Evolutionary conservation across 768 basidiomycete genomes (phyloP), one percentile per base, ranked within the genome.

Genomic region (Lactarius evosmus): DNA sequence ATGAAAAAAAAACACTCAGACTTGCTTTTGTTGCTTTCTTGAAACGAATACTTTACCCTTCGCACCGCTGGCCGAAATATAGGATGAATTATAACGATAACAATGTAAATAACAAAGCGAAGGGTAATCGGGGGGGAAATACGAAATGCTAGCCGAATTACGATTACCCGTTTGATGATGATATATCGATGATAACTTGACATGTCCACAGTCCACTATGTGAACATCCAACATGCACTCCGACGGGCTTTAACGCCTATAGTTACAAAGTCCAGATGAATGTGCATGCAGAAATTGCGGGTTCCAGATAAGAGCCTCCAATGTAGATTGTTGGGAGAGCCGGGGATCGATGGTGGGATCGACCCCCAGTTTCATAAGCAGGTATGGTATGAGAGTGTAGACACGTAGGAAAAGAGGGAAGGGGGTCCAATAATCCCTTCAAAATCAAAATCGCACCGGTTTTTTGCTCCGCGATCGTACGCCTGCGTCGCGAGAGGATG

Each of bases 141-240:
- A 7, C 46, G 46, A 49, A 49, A 49, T 11, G 22, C 46, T 16
- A 49, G 25, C 46, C 46, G 46, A 25, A 49, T 49, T 49, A 49
- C 25, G 46, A 49, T 49, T 7, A 22, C 46, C 46, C 25, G 44
- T n/a, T 49, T 6, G 46, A 16, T 12, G 44, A 46, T 46, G 30
- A 17, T 9, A n/a, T n/a, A n/a, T n/a, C n/a, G n/a, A n/a, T n/a
- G n/a, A n/a, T n/a, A n/a, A 17, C 9, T 30, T 52, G 51, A 46
- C 36, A 22, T 38, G 34, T 62, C 52, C 32, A 62, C 46, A 51
- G 41, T 46, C 19, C 41, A 16, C 51, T 44, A 58, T 55, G 44
- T 46, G 30, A 52, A 58, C 40, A 58, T 22, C 29, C 17, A 27
- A 30, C 34, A 27, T 49, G 44, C 54, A 36, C 40, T 52, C 36